Evolutionary conservation across 1,284 basidiomycete genomes (phyloP).

Genomic region (Ganoderma lucidum): DNA sequence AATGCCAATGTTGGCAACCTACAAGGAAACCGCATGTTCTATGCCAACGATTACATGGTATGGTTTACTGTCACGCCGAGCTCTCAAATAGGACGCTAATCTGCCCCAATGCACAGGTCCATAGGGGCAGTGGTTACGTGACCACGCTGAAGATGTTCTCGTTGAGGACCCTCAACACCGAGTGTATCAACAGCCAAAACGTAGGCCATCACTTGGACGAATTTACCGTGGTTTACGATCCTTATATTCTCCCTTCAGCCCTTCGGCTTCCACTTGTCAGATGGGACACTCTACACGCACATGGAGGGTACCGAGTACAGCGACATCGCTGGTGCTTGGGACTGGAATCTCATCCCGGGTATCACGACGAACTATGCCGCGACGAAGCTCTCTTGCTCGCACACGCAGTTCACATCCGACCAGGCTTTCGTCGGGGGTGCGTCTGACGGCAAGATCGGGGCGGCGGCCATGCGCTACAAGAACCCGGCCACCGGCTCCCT

Average conservation of each 20-base stretch:
- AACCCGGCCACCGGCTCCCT: constrained; percentile 66
- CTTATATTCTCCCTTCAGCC: constrained; percentile 45
- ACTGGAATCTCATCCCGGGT: constrained; percentile 76
- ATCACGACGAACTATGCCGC: constrained; percentile 68
- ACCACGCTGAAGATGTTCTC: constrained; percentile 74
- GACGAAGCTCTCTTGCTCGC: constrained; percentile 55
- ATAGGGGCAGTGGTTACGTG: constrained; percentile 65
- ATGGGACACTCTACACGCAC: constrained; percentile 72
- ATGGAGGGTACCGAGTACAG: constrained; percentile 71
- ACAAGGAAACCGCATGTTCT: constrained; percentile 71
- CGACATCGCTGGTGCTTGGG: constrained; percentile 73
- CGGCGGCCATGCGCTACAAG: constrained; percentile 67
- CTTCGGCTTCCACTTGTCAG: constrained; percentile 71
- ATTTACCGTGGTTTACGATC: too few species aligned
- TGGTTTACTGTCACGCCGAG: background rate
- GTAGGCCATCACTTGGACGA: constrained; percentile 37
- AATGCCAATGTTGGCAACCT: constrained; percentile 68
- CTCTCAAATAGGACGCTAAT: background rate
- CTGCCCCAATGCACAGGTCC: constrained; percentile 48
- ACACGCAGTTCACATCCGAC: constrained; percentile 51
- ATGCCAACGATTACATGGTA: constrained; percentile 75
- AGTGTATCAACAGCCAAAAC: constrained; percentile 72
- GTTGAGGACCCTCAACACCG: constrained; percentile 65
- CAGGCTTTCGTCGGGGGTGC: constrained; percentile 71
- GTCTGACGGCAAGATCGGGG: constrained; percentile 60